These are phyloP conservation scores for Xylariaceae sp. DNA, from an alignment of 2,329 filamentous ascomycete genomes.

Conservation along the genomic window DNA sequence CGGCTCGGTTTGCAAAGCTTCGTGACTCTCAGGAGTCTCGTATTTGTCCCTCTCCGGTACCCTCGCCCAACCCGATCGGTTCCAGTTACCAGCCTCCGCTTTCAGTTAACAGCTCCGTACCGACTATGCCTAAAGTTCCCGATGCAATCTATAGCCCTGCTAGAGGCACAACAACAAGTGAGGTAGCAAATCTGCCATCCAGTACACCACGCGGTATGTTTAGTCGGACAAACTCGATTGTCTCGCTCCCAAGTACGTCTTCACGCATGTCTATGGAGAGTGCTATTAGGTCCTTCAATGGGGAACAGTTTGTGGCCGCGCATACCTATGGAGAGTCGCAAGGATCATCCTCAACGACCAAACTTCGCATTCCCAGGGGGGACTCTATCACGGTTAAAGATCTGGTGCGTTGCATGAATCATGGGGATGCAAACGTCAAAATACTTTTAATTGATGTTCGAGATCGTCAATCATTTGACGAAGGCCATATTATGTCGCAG, in stretches of 20 bases:
- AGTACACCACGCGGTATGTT: conserved; percentile 69
- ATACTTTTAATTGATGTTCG: conserved; percentile 88
- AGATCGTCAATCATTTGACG: conserved; percentile 78
- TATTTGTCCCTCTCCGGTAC: conserved; percentile 50
- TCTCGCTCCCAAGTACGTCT: conserved; percentile 43
- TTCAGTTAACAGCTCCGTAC: conserved; percentile 57
- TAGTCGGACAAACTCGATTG: conserved; percentile 62
- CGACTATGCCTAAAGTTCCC: conserved; percentile 70
- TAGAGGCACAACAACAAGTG: conserved; percentile 70
- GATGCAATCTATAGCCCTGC: conserved; percentile 82
- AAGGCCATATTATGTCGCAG: conserved; percentile 85
- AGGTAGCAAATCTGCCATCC: conserved; percentile 68
- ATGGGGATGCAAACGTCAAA: conserved; percentile 57
- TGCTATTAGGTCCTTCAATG: conserved; percentile 34
- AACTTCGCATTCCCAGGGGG: conserved; percentile 60
- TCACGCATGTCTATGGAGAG: conserved; percentile 39
- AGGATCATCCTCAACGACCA: conserved; percentile 46
- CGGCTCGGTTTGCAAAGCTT: conserved; percentile 63
- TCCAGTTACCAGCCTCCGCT: conserved; percentile 50
- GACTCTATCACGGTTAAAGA: conserved; percentile 70
- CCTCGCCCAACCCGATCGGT: conserved; percentile 50
- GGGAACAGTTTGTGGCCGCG: conserved; percentile 45
- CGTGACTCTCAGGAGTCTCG: conserved; percentile 50
- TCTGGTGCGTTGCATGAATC: conserved; percentile 72
- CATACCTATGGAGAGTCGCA: conserved; percentile 37